Base-by-base conservation (phyloP, 2,329 filamentous ascomycete genomes). In the Trichocomaceae sp. region DNA sequence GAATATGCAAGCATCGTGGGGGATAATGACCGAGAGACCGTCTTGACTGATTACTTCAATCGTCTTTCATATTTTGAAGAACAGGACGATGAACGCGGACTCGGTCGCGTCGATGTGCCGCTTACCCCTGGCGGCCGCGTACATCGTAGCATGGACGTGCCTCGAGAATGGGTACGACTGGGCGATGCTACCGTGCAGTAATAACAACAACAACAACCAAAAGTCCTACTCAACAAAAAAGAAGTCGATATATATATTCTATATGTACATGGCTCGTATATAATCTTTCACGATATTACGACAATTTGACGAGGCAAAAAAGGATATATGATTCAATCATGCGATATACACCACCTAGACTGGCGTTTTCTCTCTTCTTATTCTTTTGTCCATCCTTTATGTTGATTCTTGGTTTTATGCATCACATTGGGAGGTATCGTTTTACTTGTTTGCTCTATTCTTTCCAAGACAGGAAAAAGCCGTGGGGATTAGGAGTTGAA, bases 41-140 rank as follows among this genome's bases (percentile, higher is more conserved):
- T 82, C 0, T 70, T 96, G 47, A 87, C 90, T 1, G 91, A 96
- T 64, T 96, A 96, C 69, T 96, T 96, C 67, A 78, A 85, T 0
- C 83, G 91, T 1, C 73, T 95, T 39, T 87, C 87, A 0, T 67
- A 63, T 33, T 69, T 89, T 60, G 86, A 88, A 54, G 85, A 89
- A 42, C 77, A 75, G 39, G 80, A 80, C 50, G 78, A 80, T 33
- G 51, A 77, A 33, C 69, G 73, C 22, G 71, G 71, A 22, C 62
- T 65, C 6, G 73, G 70, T 47, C 70, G 73, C 57, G 73, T 77
- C 17, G 81, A 84, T 60, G 75, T 84, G 10, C 83, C 83, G 19
- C 72, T 86, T 17, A 86, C 83, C 0, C 83, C 83, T 2, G 83
- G 83, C 20, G 80, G 80, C 20, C 73, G 83, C 50, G 75, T 84